These are phyloP conservation scores for Sordariomycetes sp. DNA, from an alignment of 2,329 filamentous ascomycete species.

Conservation along the genomic window DNA sequence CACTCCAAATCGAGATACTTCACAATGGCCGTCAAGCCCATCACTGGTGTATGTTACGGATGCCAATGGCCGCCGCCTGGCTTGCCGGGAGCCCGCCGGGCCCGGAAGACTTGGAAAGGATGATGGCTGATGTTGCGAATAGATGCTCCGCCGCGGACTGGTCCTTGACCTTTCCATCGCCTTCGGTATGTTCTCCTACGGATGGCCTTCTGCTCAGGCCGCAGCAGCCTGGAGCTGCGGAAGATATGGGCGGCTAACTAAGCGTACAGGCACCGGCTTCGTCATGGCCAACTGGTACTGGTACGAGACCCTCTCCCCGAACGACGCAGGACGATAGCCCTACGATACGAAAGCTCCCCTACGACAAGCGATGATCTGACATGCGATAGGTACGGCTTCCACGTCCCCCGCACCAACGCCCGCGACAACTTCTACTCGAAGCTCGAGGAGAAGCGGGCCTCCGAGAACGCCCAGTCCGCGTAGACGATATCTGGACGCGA, in stretches of 20 bases:
- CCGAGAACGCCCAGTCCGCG: conserved; percentile 20
- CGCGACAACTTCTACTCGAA: conserved; percentile 51
- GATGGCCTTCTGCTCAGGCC: background rate
- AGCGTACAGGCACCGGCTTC: conserved; percentile 39
- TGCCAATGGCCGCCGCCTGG: conserved; percentile 19
- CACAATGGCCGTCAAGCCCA: conserved; percentile 47
- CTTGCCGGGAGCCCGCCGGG: conserved; percentile 4
- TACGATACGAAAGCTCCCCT: background rate
- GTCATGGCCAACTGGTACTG: conserved; percentile 47
- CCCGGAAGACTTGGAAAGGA: conserved; percentile 13
- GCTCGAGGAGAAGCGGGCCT: conserved; percentile 47
- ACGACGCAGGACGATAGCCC: background rate
- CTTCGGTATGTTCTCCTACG: conserved; percentile 36
- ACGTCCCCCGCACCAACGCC: conserved; percentile 48
- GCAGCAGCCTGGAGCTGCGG: background rate
- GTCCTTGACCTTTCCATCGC: conserved; percentile 46
- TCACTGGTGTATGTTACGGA: conserved; percentile 46
- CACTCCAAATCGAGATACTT: conserved; percentile 13
- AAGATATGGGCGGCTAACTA: background rate
- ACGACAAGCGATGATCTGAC: conserved; percentile 4
- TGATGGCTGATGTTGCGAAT: conserved; percentile 8
- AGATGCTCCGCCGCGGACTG: conserved; percentile 54
- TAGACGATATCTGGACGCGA: too few species aligned
- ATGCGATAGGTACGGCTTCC: conserved; percentile 47
- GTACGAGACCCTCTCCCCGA: too few species aligned